Evolutionary conservation across 192 early-diverging fungal genomes (phyloP).

Genomic region (Coemansia sp.): DNA sequence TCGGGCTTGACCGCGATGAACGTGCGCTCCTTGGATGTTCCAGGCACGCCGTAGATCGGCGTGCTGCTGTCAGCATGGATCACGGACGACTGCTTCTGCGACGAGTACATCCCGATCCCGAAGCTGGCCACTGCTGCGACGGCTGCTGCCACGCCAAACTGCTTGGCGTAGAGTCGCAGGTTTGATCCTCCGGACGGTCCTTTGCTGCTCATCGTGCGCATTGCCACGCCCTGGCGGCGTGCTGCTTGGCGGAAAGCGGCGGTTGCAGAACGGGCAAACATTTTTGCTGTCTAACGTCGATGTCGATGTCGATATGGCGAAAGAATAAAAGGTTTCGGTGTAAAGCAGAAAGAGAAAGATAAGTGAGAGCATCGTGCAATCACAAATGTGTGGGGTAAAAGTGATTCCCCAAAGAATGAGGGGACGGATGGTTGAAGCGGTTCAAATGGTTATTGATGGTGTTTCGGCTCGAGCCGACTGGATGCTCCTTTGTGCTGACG

Average conservation of each 20-base stretch:
- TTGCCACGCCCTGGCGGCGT: conserved; percentile 42
- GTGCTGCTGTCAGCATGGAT: conserved; percentile 41
- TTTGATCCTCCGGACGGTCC: conserved; percentile 19
- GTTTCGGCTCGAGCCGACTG: conserved; percentile 4
- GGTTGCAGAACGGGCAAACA: conserved; percentile 47
- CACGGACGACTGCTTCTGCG: conserved; percentile 14
- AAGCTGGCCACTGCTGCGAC: conserved; percentile 33
- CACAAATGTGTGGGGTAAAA: not conserved
- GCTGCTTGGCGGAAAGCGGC: conserved; percentile 43
- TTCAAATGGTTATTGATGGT: not conserved
- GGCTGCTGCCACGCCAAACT: conserved; percentile 35
- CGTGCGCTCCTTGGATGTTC: conserved; percentile 67
- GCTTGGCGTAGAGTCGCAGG: conserved; percentile 14
- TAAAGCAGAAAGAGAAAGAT: not conserved
- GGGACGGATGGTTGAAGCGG: not conserved
- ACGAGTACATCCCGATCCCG: conserved; percentile 30
- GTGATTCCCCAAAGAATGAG: too few relatives aligned
- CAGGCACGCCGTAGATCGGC: conserved; percentile 58
- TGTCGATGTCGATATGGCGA: too few relatives aligned
- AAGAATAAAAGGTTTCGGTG: not conserved
- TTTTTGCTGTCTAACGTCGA: not conserved
- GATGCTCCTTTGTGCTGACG: not conserved
- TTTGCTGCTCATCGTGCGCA: conserved; percentile 32
- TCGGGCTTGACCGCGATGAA: conserved; percentile 83
- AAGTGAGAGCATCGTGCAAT: not conserved